Evolutionary conservation across 495 filamentous ascomycete species (phyloP).

Genomic region (Aspergillus steynii): DNA sequence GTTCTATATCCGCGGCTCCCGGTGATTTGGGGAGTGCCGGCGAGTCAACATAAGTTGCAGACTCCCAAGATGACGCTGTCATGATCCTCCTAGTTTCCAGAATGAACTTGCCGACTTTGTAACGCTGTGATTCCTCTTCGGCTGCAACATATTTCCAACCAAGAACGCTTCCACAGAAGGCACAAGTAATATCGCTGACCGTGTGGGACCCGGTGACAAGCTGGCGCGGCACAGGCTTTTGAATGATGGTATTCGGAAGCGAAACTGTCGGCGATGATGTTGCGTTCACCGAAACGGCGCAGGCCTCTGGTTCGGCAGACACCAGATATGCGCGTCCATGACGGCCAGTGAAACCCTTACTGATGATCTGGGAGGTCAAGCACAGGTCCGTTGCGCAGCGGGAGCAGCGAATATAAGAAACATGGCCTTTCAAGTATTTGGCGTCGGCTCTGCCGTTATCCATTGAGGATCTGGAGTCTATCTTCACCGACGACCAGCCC

Average conservation of each 20-base stretch:
- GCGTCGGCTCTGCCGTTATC: slow-evolving; percentile 20
- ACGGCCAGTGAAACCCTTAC: slow-evolving; percentile 91
- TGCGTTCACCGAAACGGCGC: slow-evolving; percentile 31
- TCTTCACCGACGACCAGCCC: slow-evolving; percentile 28
- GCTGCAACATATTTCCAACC: slow-evolving; percentile 96
- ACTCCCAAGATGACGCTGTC: slow-evolving; percentile 68
- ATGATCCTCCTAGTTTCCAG: slow-evolving; percentile 79
- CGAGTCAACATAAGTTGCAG: slow-evolving; percentile 20
- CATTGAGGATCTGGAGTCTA: slow-evolving; percentile 12
- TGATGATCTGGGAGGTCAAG: slow-evolving; percentile 75
- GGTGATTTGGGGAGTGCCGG: background rate
- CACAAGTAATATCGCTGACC: slow-evolving; percentile 55
- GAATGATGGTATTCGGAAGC: slow-evolving; percentile 57
- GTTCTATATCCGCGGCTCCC: background rate
- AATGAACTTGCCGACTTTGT: slow-evolving; percentile 98
- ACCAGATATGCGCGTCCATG: slow-evolving; percentile 92
- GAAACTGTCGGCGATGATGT: slow-evolving; percentile 34
- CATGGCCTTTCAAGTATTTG: slow-evolving; percentile 49
- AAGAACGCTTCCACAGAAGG: slow-evolving; percentile 65
- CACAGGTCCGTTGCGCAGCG: slow-evolving; percentile 75
- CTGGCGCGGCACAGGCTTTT: slow-evolving; percentile 66
- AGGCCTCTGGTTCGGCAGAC: slow-evolving; percentile 38
- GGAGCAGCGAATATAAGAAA: slow-evolving; percentile 69
- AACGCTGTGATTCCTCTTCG: slow-evolving; percentile 75
- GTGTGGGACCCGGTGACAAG: slow-evolving; percentile 78